A percentile compares a stretch with the other conserved stretches of the same genome.
Evolutionary conservation across 495 filamentous ascomycete genomes (phyloP).

Genomic region (Hypoxylon subgilvum): DNA sequence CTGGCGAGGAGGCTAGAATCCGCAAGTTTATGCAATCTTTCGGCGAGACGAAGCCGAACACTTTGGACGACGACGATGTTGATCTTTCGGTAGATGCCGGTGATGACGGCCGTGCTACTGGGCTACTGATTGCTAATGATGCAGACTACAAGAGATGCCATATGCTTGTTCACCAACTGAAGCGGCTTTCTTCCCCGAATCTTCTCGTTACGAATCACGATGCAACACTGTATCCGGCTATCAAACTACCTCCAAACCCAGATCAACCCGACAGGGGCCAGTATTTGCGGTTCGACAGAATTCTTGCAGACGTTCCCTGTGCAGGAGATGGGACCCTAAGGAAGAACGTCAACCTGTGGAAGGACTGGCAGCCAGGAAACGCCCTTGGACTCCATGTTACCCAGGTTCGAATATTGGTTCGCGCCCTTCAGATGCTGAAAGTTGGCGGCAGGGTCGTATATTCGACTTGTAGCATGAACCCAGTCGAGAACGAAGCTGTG

Average conservation of each 20-base stretch:
- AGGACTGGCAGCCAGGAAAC: slow-evolving; percentile 85
- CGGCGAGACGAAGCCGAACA: slow-evolving; percentile 57
- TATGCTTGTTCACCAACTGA: slow-evolving; percentile 96
- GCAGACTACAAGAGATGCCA: slow-evolving; percentile 92
- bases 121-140: slow-evolving; percentile 93
- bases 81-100: slow-evolving; percentile 61
- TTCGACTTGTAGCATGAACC: slow-evolving; percentile 98
- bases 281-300: slow-evolving; percentile 96
- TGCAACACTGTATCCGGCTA: slow-evolving; percentile 91
- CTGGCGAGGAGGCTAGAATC: slow-evolving; percentile 85
- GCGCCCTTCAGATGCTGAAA: slow-evolving; percentile 95
- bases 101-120: slow-evolving; percentile 86
- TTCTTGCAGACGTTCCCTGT: slow-evolving; percentile 95
- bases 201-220: slow-evolving; percentile 98
- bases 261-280: slow-evolving; percentile 61
- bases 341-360: slow-evolving; percentile 93
- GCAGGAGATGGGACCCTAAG: slow-evolving; percentile 91
- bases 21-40: slow-evolving; percentile 62
- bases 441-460: slow-evolving; percentile 93
- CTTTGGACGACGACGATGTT: slow-evolving; percentile 53
- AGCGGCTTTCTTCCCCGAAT: slow-evolving; percentile 94
- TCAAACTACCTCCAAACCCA: slow-evolving; percentile 69
- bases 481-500: slow-evolving; percentile 96
- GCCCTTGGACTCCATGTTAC: slow-evolving; percentile 82
- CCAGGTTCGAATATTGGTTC: slow-evolving; percentile 87